phyloP scores from a whole-genome alignment of 495 filamentous ascomycete genomes.

The Eremomyces bilateralis region DNA sequence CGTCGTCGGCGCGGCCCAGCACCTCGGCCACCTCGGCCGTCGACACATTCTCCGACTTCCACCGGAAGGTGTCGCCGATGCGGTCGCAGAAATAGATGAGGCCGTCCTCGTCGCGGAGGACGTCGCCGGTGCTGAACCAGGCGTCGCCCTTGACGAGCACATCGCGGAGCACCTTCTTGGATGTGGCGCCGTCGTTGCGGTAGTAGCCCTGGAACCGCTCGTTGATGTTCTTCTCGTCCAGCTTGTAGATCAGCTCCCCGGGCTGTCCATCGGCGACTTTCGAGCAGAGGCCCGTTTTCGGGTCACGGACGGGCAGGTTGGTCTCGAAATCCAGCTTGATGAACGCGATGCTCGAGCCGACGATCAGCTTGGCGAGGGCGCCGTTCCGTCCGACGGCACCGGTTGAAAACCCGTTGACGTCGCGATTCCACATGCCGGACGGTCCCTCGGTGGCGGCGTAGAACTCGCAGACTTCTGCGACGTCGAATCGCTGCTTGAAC shows the following conservation, averaged over 20 bases:
- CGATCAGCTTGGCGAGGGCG: slow-evolving; percentile 29
- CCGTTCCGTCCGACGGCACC: slow-evolving; percentile 75
- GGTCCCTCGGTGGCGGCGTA: slow-evolving; percentile 75
- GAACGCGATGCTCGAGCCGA: slow-evolving; percentile 30
- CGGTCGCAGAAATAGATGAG: slow-evolving; percentile 68
- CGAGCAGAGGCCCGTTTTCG: slow-evolving; percentile 50
- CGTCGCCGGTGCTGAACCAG: slow-evolving; percentile 73
- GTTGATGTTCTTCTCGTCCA: slow-evolving; percentile 43
- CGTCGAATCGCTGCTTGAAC: slow-evolving; percentile 73
- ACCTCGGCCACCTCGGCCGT: slow-evolving; percentile 66
- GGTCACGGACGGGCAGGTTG: slow-evolving; percentile 46
- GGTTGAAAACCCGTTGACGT: slow-evolving; percentile 47
- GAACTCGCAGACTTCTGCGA: slow-evolving; percentile 67
- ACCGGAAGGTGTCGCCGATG: slow-evolving; percentile 20
- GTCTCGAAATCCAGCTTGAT: slow-evolving; percentile 54
- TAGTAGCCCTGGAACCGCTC: slow-evolving; percentile 73
- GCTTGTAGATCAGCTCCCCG: slow-evolving; percentile 57
- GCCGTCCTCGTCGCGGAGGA: slow-evolving; percentile 51
- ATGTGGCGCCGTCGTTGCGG: slow-evolving; percentile 49
- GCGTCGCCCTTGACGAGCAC: slow-evolving; percentile 67
- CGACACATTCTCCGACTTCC: slow-evolving; percentile 36
- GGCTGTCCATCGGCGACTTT: slow-evolving; percentile 36
- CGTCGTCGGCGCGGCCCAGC: slow-evolving; percentile 39
- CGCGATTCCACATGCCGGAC: slow-evolving; percentile 50
- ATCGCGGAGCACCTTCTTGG: slow-evolving; percentile 56